Conservation (phyloP, 176 grass and related monocot species). For the Areca catechu region DNA sequence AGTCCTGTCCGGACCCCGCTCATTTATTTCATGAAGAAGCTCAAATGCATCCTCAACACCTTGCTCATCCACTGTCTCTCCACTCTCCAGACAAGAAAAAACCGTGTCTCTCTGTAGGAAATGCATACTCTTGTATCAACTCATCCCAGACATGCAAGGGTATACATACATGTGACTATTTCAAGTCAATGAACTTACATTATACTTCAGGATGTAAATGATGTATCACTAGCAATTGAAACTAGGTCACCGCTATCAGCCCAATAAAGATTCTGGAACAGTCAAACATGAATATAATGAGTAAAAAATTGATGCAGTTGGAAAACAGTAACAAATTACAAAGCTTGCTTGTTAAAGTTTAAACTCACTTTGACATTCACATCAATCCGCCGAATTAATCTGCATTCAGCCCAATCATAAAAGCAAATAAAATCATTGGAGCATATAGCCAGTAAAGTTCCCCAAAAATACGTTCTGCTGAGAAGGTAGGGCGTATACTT, state of each 20-base stretch:
- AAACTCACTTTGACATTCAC: conserved; percentile 81
- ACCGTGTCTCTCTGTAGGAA: conserved; percentile 49
- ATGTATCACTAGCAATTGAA: conserved; percentile 90
- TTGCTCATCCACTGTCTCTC: conserved; percentile 40
- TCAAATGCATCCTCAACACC: conserved; percentile 71
- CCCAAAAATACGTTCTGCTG: conserved; percentile 86
- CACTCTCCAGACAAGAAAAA: conserved; percentile 48
- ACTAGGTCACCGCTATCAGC: conserved; percentile 94
- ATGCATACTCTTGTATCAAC: neutral
- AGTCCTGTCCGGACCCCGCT: conserved; percentile 27
- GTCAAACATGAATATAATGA: neutral
- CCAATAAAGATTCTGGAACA: conserved; percentile 89
- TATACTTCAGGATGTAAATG: conserved; percentile 98
- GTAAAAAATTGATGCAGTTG: neutral
- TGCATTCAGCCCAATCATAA: conserved; percentile 98
- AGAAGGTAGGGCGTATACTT: conserved; percentile 77
- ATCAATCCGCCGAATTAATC: conserved; percentile 85
- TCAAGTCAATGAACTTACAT: conserved; percentile 32
- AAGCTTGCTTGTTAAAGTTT: neutral
- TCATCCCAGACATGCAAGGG: no score
- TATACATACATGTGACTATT: no score
- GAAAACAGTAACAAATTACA: neutral
- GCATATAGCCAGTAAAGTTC: conserved; percentile 81
- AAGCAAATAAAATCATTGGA: conserved; percentile 99
- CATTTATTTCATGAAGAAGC: conserved; percentile 59